These are phyloP conservation scores for Hypomyces perniciosus DNA, from an alignment of 2,329 filamentous ascomycete species.

Conservation along the genomic window DNA sequence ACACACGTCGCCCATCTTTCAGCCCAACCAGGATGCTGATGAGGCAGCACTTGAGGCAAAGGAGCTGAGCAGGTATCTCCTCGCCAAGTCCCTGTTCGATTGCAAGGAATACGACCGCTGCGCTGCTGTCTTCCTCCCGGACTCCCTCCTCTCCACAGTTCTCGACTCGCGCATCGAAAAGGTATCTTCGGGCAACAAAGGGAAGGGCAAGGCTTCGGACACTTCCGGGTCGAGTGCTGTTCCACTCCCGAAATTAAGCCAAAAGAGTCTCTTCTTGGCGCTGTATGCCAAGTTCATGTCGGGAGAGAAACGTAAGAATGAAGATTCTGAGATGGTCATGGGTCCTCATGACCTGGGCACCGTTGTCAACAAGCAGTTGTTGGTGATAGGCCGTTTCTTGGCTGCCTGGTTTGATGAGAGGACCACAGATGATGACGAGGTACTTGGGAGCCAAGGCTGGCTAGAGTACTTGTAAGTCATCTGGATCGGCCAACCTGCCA, in stretches of 20 bases:
- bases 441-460: constrained; percentile 75
- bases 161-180: constrained; percentile 43
- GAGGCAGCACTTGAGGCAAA: constrained; percentile 72
- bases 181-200: constrained; percentile 24
- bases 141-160: constrained; percentile 65
- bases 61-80: constrained; percentile 76
- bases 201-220: constrained; percentile 44
- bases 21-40: constrained; percentile 57
- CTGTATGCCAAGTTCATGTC: constrained; percentile 90
- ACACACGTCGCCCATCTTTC: constrained; percentile 43
- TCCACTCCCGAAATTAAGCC: constrained; percentile 59
- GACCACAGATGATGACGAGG: constrained; percentile 50
- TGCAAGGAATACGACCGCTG: constrained; percentile 93
- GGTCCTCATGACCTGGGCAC: constrained; percentile 85
- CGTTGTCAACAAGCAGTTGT: constrained; percentile 78
- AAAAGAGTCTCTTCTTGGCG: constrained; percentile 86
- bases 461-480: constrained; percentile 66
- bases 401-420: constrained; percentile 74
- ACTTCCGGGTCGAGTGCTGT: constrained; percentile 19
- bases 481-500: neutral
- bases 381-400: constrained; percentile 66
- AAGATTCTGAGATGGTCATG: constrained; percentile 95
- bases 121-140: constrained; percentile 80
- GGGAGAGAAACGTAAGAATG: constrained; percentile 92
- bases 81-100: constrained; percentile 93